A percentile compares a stretch with the other conserved stretches of the same genome.
Conservation (phyloP, 495 filamentous ascomycete genomes). For the Aspergillus biplanus region DNA sequence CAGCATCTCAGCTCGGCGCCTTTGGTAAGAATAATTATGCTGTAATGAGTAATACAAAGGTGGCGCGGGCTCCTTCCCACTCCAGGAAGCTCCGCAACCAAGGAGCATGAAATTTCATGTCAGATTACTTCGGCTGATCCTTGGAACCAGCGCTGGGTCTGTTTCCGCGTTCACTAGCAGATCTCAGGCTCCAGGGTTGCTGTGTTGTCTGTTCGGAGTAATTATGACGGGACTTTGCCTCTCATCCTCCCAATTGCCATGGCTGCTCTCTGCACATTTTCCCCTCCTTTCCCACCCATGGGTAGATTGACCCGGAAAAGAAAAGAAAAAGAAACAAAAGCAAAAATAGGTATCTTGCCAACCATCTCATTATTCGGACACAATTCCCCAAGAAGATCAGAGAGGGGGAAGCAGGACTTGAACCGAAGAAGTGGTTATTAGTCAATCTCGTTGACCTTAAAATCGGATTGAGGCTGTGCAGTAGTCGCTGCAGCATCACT, state of each 20-base stretch:
- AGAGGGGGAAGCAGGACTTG: conserved; percentile 1
- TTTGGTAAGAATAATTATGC: conserved; percentile 4
- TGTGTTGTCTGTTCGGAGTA: conserved; percentile 21
- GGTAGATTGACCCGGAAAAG: too few relatives aligned
- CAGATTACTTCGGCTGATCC: conserved; percentile 23
- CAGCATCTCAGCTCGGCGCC: background rate
- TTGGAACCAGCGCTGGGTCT: conserved; percentile 36
- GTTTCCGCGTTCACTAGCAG: conserved; percentile 21
- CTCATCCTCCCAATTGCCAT: background rate
- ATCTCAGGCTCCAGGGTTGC: background rate
- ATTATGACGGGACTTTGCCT: background rate
- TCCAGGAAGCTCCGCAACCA: conserved; percentile 22
- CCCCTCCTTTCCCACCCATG: background rate
- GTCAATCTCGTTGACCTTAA: conserved; percentile 18
- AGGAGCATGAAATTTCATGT: conserved; percentile 3
- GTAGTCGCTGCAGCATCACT: conserved; percentile 14
- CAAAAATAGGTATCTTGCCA: conserved; percentile 9
- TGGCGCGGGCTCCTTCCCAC: conserved; percentile 24
- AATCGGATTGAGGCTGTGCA: conserved; percentile 28
- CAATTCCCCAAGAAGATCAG: background rate
- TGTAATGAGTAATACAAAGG: conserved; percentile 17
- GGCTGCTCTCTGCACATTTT: background rate
- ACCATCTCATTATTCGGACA: conserved; percentile 9
- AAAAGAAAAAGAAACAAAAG: background rate
- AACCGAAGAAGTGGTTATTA: conserved; percentile 14